Base-by-base conservation (phyloP, 2,329 filamentous ascomycete genomes). In the Zalaria obscura region DNA sequence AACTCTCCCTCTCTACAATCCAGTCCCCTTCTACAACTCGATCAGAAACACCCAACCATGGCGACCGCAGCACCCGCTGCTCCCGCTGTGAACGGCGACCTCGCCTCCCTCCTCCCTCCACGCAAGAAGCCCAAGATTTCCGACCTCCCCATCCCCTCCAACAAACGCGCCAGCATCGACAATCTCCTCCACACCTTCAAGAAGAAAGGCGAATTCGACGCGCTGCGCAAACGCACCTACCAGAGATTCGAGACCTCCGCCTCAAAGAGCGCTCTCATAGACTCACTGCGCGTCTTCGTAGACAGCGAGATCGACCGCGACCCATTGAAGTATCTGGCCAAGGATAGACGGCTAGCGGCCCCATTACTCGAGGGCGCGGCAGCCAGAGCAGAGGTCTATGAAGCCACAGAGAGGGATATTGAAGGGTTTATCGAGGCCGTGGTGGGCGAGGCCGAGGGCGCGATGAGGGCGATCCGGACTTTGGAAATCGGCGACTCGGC, bases 151-250 rank as follows among this genome's bases (percentile, higher is more conserved):
- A 64, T 88, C 18, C 74, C 81, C 4, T 80, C 79, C 3, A 72
- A 76, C n/a, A 83, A 84, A 40, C 72, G 81, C 48, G 72, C 74
- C 1, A 78, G 80, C 1, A 85, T 89, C 43, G 83, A 88, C 51
- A 73, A 71, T 10, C 71, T 89, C 25, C 75, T 83, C n/a, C 79
- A 84, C 55, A 80, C 74, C 7, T 89, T 88, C 65, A 88, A 88
- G 63, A 89, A 88, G 64, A 86, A 85, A 60, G 84, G 84, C 46
- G 81, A 82, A 43, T 91, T 88, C 55, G 84, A 91, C 60, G 67
- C 72, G 9, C 73, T 88, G 48, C 77, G 83, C 46, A 88, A 86
- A 56, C 73, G 83, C 52, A 71, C 84, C 7, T 86, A 83, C 73
- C 75, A 82, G 36, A 78, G 83, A 44, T 84, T 85, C 50, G 76